Evolutionary conservation across 768 basidiomycete genomes (phyloP).

Genomic region (Pleurotus giganteus): DNA sequence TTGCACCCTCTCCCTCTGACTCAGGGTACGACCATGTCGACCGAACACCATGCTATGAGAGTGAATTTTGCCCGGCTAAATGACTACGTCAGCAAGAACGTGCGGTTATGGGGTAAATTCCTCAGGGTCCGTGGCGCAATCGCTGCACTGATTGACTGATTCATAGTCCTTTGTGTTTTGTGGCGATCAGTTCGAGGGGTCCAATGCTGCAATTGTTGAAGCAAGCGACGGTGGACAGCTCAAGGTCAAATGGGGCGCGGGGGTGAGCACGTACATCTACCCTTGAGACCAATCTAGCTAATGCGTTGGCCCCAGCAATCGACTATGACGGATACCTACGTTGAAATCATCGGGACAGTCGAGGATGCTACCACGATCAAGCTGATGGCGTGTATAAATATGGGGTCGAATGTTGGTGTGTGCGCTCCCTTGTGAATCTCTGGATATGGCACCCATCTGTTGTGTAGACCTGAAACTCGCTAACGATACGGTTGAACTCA

Average conservation of each 20-base stretch:
- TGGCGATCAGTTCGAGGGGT: slow-evolving; percentile 37
- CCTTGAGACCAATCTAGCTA: neutral
- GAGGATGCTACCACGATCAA: slow-evolving; percentile 54
- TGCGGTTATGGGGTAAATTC: slow-evolving; percentile 62
- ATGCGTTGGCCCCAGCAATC: slow-evolving; percentile 30
- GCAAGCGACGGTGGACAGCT: slow-evolving; percentile 70
- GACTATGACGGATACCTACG: slow-evolving; percentile 47
- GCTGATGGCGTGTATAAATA: slow-evolving; percentile 48
- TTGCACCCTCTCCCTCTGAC: neutral
- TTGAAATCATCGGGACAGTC: slow-evolving; percentile 70
- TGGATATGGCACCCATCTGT: neutral
- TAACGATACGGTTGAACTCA: slow-evolving; percentile 59
- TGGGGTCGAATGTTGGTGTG: slow-evolving; percentile 66
- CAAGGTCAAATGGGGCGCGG: slow-evolving; percentile 32
- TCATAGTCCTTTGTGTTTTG: neutral
- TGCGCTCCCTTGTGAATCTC: neutral
- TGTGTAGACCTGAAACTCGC: slow-evolving; percentile 54
- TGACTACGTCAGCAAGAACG: slow-evolving; percentile 49
- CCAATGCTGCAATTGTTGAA: slow-evolving; percentile 49
- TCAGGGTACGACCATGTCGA: neutral
- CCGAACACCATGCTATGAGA: slow-evolving; percentile 38
- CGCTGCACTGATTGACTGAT: slow-evolving; percentile 3
- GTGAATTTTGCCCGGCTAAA: slow-evolving; percentile 62
- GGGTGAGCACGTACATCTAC: slow-evolving; percentile 29
- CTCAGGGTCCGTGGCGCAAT: slow-evolving; percentile 39